These are phyloP conservation scores for Candida sp. DNA, from an alignment of 1,139 yeast species.

Conservation along the genomic window DNA sequence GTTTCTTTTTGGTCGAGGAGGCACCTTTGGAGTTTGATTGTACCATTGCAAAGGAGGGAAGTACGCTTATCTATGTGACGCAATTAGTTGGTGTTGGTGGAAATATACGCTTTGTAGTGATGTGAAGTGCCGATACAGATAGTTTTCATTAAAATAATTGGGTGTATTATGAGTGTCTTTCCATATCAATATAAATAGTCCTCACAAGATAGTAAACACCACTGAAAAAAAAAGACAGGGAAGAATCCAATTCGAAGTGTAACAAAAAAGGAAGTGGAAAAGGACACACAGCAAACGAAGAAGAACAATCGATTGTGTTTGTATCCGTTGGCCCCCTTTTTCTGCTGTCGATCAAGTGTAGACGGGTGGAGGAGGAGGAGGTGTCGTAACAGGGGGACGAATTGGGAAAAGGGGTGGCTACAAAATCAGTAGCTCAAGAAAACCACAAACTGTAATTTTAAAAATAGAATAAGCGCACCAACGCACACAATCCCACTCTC, in stretches of 20 bases:
- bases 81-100: neutral
- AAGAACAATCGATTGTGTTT: neutral
- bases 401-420: neutral
- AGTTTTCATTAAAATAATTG: neutral
- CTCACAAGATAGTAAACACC: neutral
- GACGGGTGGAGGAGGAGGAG: neutral
- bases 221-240: neutral
- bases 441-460: neutral
- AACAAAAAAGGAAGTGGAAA: neutral
- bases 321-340: neutral
- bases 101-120: neutral
- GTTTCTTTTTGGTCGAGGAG: neutral
- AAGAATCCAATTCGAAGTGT: neutral
- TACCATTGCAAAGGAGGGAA: conserved; percentile 1
- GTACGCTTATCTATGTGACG: neutral
- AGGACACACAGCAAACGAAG: neutral
- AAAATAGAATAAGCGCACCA: neutral
- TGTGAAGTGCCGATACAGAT: neutral
- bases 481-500: too few relatives aligned
- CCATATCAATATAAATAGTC: neutral
- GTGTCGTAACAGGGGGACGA: neutral
- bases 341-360: neutral
- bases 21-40: neutral
- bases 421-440: neutral
- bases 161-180: neutral